These are phyloP conservation scores for Sclerotinia sclerotiorum DNA, from an alignment of 2,329 filamentous ascomycete genomes.

Conservation along the genomic window DNA sequence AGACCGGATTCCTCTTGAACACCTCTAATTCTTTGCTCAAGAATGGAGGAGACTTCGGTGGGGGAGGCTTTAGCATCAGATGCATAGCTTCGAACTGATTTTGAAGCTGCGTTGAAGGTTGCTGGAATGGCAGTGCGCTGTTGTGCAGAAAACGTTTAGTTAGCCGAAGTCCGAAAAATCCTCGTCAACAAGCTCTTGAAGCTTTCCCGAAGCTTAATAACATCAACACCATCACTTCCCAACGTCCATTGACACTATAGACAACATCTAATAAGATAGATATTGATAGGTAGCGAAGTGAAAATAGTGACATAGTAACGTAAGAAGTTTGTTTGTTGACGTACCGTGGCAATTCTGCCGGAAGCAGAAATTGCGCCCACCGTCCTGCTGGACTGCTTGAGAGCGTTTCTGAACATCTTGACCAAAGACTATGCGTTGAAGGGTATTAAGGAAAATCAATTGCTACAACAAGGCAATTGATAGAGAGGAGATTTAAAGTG, in stretches of 20 bases:
- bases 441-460: constrained; percentile 58
- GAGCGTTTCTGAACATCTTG: constrained; percentile 96
- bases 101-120: constrained; percentile 67
- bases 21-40: constrained; percentile 98
- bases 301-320: constrained; percentile 33
- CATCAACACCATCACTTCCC: constrained; percentile 39
- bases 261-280: constrained; percentile 43
- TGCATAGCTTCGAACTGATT: constrained; percentile 83
- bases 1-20: constrained; percentile 95
- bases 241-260: constrained; percentile 43
- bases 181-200: constrained; percentile 37
- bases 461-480: constrained; percentile 66
- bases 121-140: constrained; percentile 82
- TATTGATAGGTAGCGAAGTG: constrained; percentile 42
- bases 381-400: constrained; percentile 94
- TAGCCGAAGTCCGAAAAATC: constrained; percentile 54
- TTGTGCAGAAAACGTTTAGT: constrained; percentile 59
- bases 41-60: constrained; percentile 98
- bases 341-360: constrained; percentile 91
- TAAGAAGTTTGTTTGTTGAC: constrained; percentile 55
- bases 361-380: constrained; percentile 90
- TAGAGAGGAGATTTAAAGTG: constrained; percentile 57
- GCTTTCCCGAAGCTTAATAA: constrained; percentile 44
- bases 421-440: constrained; percentile 52
- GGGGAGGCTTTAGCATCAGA: constrained; percentile 91